Evolutionary conservation across 163 green algal species (phyloP).

Genomic region (Scenedesmus sp.): DNA sequence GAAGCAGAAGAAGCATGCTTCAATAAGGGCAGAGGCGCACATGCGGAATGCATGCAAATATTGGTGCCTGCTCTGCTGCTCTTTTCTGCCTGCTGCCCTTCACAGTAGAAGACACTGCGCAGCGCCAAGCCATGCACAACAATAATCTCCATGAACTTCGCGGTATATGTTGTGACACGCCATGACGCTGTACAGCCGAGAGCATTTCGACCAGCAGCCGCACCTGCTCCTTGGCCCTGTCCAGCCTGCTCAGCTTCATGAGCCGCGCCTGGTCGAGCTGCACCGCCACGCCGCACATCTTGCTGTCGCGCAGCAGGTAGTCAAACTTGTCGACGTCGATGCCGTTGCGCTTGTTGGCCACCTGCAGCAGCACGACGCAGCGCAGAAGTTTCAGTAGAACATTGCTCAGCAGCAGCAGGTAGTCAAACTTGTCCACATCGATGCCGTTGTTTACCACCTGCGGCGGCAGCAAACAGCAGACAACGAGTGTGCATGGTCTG

Average conservation of each 20-base stretch:
- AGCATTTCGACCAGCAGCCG: not conserved
- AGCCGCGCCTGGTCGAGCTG: slow-evolving; percentile 70
- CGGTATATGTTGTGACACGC: not conserved
- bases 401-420: slow-evolving; percentile 61
- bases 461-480: no score
- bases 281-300: slow-evolving; percentile 69
- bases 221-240: slow-evolving; percentile 62
- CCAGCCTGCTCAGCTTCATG: slow-evolving; percentile 65
- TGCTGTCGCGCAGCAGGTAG: slow-evolving; percentile 81
- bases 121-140: no score
- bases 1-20: not conserved
- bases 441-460: slow-evolving; percentile 66
- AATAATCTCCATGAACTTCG: no score
- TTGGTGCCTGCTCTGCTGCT: not conserved
- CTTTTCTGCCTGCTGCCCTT: not conserved
- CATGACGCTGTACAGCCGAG: no score
- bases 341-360: slow-evolving; percentile 83
- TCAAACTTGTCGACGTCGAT: slow-evolving; percentile 91
- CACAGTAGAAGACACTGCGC: not conserved
- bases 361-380: not conserved
- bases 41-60: not conserved
- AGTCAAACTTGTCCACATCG: slow-evolving; percentile 89
- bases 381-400: no score
- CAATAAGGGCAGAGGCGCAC: no score
- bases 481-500: no score